Evolutionary conservation across 345 rosid genomes (phyloP), one percentile per base, ranked within the genome.

Genomic region (Alliaria petiolata): DNA sequence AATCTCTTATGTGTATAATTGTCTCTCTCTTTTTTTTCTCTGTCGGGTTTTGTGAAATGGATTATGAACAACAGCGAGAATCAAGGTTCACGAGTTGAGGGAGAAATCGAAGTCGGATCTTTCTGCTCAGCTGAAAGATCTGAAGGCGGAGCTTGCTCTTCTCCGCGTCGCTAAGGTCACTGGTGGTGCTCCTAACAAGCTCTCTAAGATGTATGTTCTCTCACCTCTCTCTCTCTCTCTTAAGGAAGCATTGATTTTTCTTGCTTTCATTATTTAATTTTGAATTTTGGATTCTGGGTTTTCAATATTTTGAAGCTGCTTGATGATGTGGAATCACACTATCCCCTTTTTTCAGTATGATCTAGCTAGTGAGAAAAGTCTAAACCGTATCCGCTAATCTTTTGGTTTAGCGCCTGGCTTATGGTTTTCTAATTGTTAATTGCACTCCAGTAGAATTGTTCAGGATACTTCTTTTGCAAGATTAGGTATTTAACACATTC

Each of bases 131-230:
- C 28, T 86, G 42, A 82, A 83, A 54, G 87, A 86, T 9, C 62
- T 82, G 3, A 86, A 86, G 35, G 85, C 90, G 0, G 90, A 86
- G 81, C 85, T 86, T 46, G 78, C 87, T 44, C 90, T 86, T 33
- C 90, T 83, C 28, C 90, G 90, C 19, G 90, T 86, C 12, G 87
- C 90, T 26, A 86, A 86, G 76, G 90, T 86, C 72, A 86, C 90
- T 6, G 90, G 90, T 16, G 90, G 90, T 58, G 90, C 90, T 46
- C 86, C 90, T n/a, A 86, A 86, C 45, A 86, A 86, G 79, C 90
- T 86, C 26, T 83, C 87, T 20, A 86, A 83, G 75, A 86, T 86
- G 90, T 86, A 82, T 34, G 62, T 47, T 22, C 28, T 14, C 31
- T 28, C 31, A 22, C 25, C 25, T 22, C 25, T 22, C n/a, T n/a